phyloP scores from a whole-genome alignment of 331 rosid genomes.

The Spiraea crenata region DNA sequence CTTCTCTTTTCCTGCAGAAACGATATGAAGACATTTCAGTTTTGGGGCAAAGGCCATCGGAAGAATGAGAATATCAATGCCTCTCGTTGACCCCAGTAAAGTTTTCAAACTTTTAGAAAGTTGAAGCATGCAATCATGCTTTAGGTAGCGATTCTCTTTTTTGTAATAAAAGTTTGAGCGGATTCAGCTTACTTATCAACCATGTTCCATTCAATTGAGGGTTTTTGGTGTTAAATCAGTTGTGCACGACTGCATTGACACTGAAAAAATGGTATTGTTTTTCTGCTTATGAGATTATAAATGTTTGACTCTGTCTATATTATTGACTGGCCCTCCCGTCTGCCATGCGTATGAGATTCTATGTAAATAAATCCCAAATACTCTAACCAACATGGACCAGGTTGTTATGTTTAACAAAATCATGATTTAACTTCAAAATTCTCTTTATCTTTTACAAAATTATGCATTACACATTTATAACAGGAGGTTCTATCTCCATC shows the following conservation, averaged over 20 bases:
- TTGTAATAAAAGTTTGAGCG: constrained; percentile 33
- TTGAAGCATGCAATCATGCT: constrained; percentile 23
- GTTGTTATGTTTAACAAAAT: no score
- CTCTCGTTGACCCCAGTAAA: constrained; percentile 13
- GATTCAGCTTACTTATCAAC: constrained; percentile 9
- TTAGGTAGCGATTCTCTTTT: constrained; percentile 31
- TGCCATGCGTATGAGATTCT: no score
- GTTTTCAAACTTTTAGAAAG: constrained; percentile 13
- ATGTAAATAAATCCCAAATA: no score
- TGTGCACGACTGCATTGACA: constrained; percentile 10
- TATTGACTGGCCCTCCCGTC: neutral
- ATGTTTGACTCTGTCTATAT: neutral
- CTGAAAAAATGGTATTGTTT: constrained; percentile 11
- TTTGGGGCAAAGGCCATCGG: constrained; percentile 56
- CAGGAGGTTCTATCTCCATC: no score
- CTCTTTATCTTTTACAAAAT: no score
- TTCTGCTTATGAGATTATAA: neutral
- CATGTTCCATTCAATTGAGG: constrained; percentile 13
- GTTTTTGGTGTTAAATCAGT: constrained; percentile 18
- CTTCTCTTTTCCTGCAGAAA: constrained; percentile 35
- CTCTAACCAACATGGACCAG: no score
- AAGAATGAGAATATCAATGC: constrained; percentile 33
- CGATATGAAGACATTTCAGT: constrained; percentile 58
- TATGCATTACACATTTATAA: no score
- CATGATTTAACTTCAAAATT: no score